Base-by-base conservation (phyloP, 1,284 basidiomycete genomes). In the Fistulinella cinereoalba region DNA sequence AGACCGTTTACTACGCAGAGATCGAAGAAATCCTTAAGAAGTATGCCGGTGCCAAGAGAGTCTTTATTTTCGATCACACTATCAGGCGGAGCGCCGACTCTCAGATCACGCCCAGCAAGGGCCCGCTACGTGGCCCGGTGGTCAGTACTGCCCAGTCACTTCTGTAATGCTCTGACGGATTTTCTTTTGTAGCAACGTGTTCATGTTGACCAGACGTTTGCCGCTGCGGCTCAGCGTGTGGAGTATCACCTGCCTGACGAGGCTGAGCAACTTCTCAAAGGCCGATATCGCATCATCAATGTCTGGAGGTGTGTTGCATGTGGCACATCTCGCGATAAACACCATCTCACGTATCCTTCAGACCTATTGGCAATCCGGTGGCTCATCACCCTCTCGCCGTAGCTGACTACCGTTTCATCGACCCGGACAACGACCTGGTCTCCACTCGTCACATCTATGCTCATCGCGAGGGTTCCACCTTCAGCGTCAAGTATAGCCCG, bases 281-380 rank as follows among this genome's bases (percentile, higher is more conserved):
- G 65, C 16, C 74, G 75, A 31, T 70, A 72, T 24, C 74, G 73
- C 48, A 70, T 80, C 50, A 74, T 80, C 68, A 80, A 80, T 57
- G 69, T 79, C 46, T 80, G 77, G 79, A 65, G 62, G 62, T 65
- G 10, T 19, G 55, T 23, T 16, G 10, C 10, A 4, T 1, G 6
- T 21, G 10, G 7, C 4, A 5, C 15, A 24, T 2, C 2, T 28
- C 3, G 29, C 21, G 11, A 2, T 7, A 15, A n/a, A 4, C 16
- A 37, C 3, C 6, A 12, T 11, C 41, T 53, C 25, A 56, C 15
- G 3, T 2, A 5, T 38, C 18, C 25, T 24, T 4, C 23, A 61
- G 58, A 27, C 77, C 78, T 3, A 71, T 80, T 44, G 64, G 57
- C 10, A 66, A 74, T 37, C 52, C 72, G 2, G 76, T 73, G 22